Percentiles rank a stretch among this genome's conserved stretches.
Conservation (phyloP, 495 filamentous ascomycete species). For the Pyrenula aspistea region DNA sequence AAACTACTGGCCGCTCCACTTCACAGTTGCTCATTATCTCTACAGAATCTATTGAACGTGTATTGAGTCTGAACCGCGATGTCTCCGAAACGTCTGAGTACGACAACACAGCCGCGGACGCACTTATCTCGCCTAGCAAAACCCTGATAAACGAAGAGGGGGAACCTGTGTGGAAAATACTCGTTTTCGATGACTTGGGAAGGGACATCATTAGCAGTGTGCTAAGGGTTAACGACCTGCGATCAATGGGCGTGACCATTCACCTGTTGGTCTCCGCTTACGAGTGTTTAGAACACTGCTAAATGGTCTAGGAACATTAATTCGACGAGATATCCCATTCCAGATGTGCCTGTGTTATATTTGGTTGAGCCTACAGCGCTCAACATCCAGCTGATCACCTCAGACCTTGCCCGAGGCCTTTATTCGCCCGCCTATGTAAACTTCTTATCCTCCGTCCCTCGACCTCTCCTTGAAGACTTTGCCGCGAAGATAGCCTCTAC, state of each 20-base stretch:
- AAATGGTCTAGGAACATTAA: slow-evolving; percentile 78
- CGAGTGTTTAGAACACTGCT: too few relatives aligned
- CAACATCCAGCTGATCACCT: slow-evolving; percentile 75
- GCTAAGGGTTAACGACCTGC: slow-evolving; percentile 80
- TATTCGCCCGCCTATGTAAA: slow-evolving; percentile 96
- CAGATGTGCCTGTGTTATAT: slow-evolving; percentile 94
- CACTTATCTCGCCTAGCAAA: slow-evolving; percentile 54
- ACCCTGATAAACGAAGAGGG: slow-evolving; percentile 82
- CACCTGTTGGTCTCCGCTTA: slow-evolving; percentile 54
- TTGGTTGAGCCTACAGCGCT: slow-evolving; percentile 75
- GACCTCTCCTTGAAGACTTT: slow-evolving; percentile 91
- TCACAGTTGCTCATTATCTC: slow-evolving; percentile 16
- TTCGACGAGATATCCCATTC: slow-evolving; percentile 75
- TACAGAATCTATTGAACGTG: slow-evolving; percentile 84
- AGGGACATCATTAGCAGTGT: slow-evolving; percentile 84
- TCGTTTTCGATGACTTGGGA: slow-evolving; percentile 60
- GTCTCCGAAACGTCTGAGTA: slow-evolving; percentile 41
- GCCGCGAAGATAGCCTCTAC: slow-evolving; percentile 74
- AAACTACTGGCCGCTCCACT: slow-evolving; percentile 10
- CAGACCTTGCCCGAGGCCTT: slow-evolving; percentile 71
- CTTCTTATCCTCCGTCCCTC: slow-evolving; percentile 88
- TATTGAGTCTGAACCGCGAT: slow-evolving; percentile 77
- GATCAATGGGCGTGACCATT: slow-evolving; percentile 91
- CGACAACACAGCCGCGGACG: slow-evolving; percentile 41
- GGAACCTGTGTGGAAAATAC: slow-evolving; percentile 65